Evolutionary conservation across 1,284 basidiomycete genomes (phyloP).

Genomic region (Agroathelia rolfsii): DNA sequence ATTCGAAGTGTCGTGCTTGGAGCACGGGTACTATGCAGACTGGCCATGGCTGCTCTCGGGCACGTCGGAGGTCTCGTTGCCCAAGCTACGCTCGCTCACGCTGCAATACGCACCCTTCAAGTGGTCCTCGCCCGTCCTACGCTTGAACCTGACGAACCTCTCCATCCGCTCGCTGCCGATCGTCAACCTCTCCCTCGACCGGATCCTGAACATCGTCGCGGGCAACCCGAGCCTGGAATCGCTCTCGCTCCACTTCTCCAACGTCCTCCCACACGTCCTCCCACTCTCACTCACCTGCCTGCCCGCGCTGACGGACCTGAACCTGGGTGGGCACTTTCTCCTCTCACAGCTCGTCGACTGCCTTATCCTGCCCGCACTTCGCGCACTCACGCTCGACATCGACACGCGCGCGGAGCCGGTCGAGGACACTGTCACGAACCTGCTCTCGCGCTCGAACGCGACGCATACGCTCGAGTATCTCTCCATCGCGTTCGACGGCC

Average conservation of each 20-base stretch:
- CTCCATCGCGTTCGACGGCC: slow-evolving; percentile 46
- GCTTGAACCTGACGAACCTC: slow-evolving; percentile 41
- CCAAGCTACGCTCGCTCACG: slow-evolving; percentile 42
- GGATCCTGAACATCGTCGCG: slow-evolving; percentile 49
- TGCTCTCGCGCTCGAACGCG: slow-evolving; percentile 46
- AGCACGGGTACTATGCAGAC: slow-evolving; percentile 48
- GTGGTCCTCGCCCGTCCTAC: slow-evolving; percentile 61
- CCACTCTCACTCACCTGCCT: slow-evolving; percentile 45
- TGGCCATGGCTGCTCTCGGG: slow-evolving; percentile 64
- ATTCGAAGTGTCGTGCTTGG: slow-evolving; percentile 66
- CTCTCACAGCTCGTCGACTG: slow-evolving; percentile 52
- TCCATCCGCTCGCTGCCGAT: slow-evolving; percentile 56
- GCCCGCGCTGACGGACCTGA: slow-evolving; percentile 39
- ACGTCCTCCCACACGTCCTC: slow-evolving; percentile 47
- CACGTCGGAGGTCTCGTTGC: slow-evolving; percentile 27
- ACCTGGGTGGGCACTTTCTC: slow-evolving; percentile 55
- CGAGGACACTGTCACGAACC: slow-evolving; percentile 51
- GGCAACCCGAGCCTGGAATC: slow-evolving; percentile 44
- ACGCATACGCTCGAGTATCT: slow-evolving; percentile 47
- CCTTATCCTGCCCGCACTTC: slow-evolving; percentile 44
- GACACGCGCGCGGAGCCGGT: slow-evolving; percentile 59
- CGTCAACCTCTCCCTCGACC: slow-evolving; percentile 50
- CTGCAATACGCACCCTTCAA: slow-evolving; percentile 65
- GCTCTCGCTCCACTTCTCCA: slow-evolving; percentile 50
- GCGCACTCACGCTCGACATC: slow-evolving; percentile 50